phyloP scores from a whole-genome alignment of 441 rosid genomes.

The Pelargonium cotyledonis region DNA sequence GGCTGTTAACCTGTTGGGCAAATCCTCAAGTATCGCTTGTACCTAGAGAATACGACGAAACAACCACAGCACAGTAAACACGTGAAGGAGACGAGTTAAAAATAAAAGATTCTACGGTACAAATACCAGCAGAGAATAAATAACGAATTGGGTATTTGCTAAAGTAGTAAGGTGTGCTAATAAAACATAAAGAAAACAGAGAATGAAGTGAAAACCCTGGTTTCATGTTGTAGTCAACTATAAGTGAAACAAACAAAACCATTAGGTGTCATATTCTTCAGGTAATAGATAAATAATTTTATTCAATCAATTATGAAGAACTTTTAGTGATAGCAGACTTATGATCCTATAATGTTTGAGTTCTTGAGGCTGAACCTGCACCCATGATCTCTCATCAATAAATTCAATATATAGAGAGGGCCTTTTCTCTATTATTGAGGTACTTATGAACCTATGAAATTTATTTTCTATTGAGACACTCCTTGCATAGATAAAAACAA shows the following conservation, averaged over 20 bases:
- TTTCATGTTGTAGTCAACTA: no score
- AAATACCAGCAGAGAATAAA: constrained; percentile 4
- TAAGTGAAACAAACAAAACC: no score
- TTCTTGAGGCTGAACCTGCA: no score
- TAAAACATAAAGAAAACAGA: background rate
- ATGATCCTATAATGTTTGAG: no score
- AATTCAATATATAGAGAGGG: background rate
- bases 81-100: constrained; percentile 12
- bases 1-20: constrained; percentile 86
- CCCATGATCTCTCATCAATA: background rate
- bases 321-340: no score
- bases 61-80: constrained; percentile 18
- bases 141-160: background rate
- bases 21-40: constrained; percentile 68
- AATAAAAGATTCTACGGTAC: no score
- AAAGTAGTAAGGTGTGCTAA: no score
- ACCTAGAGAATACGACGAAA: constrained; percentile 52
- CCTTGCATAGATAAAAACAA: background rate
- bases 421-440: background rate
- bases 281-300: no score
- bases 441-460: background rate
- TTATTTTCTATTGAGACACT: background rate
- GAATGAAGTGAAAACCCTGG: no score
- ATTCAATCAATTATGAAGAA: no score
- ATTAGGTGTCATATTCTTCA: no score